These are phyloP conservation scores for Didymella pomorum DNA, from an alignment of 2,329 filamentous ascomycete species.

Conservation along the genomic window DNA sequence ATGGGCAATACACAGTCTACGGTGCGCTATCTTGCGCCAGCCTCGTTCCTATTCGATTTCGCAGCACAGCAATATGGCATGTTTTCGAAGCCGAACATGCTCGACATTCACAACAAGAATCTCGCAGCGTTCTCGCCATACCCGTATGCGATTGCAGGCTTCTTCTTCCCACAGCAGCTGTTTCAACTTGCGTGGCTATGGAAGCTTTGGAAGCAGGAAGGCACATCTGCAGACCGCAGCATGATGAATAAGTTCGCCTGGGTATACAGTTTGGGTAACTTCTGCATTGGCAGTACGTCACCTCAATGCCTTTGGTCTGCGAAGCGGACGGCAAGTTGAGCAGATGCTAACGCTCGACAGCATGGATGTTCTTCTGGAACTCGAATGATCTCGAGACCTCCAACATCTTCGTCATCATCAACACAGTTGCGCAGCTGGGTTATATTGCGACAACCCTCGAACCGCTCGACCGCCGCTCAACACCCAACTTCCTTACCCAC, in stretches of 20 bases:
- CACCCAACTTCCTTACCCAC: conserved; percentile 64
- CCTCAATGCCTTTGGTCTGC: conserved; percentile 28
- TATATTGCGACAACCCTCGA: conserved; percentile 61
- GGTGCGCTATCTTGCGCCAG: conserved; percentile 62
- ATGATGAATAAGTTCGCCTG: conserved; percentile 64
- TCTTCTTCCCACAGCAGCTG: conserved; percentile 69
- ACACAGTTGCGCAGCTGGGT: conserved; percentile 63
- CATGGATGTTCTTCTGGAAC: conserved; percentile 72
- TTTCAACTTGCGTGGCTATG: conserved; percentile 67
- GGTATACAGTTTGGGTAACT: conserved; percentile 64
- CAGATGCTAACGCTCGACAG: conserved; percentile 29
- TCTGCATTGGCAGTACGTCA: conserved; percentile 63
- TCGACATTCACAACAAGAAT: conserved; percentile 65
- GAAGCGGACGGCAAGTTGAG: not conserved
- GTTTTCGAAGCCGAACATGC: conserved; percentile 65
- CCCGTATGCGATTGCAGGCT: conserved; percentile 65
- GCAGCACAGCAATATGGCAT: conserved; percentile 68
- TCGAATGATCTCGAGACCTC: conserved; percentile 58
- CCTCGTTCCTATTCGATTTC: conserved; percentile 65
- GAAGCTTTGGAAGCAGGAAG: conserved; percentile 60
- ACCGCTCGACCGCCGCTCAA: conserved; percentile 60
- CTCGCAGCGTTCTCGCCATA: conserved; percentile 67
- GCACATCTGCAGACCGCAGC: conserved; percentile 55
- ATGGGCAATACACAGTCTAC: conserved; percentile 65
- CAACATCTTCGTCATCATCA: conserved; percentile 65